Conservation (phyloP, 2,329 filamentous ascomycete genomes). For the Beauveria rudraprayagi region DNA sequence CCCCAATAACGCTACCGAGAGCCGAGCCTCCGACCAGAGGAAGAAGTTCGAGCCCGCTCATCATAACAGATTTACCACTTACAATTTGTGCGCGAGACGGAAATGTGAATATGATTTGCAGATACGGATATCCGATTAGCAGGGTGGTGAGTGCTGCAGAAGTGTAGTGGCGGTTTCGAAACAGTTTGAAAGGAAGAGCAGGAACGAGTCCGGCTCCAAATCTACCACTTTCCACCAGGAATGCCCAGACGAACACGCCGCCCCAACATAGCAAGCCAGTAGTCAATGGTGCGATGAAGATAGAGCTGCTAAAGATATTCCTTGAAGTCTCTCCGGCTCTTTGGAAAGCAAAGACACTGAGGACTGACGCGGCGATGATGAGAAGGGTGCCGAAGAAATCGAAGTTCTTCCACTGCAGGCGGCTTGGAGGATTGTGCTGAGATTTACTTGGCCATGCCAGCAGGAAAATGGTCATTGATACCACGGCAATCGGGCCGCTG, state of each 20-base stretch:
- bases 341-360: constrained; percentile 52
- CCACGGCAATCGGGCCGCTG: constrained; percentile 42
- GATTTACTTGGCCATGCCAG: constrained; percentile 39
- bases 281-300: constrained; percentile 25
- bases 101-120: constrained; percentile 41
- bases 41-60: constrained; percentile 43
- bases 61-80: constrained; percentile 35
- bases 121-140: constrained; percentile 42
- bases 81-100: constrained; percentile 44
- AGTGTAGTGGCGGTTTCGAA: constrained; percentile 39
- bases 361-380: constrained; percentile 42
- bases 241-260: constrained; percentile 23
- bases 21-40: constrained; percentile 44
- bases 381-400: constrained; percentile 48
- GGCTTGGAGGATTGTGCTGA: constrained; percentile 31
- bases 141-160: constrained; percentile 35
- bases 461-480: constrained; percentile 39
- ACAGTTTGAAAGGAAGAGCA: constrained; percentile 40
- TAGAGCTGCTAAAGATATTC: constrained; percentile 34
- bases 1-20: constrained; percentile 34
- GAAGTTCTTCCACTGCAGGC: constrained; percentile 39
- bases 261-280: constrained; percentile 22
- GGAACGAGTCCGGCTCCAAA: constrained; percentile 21
- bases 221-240: constrained; percentile 11
- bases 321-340: constrained; percentile 31